Conservation (phyloP, 495 filamentous ascomycete genomes). For the Tetracladium marchalianum region DNA sequence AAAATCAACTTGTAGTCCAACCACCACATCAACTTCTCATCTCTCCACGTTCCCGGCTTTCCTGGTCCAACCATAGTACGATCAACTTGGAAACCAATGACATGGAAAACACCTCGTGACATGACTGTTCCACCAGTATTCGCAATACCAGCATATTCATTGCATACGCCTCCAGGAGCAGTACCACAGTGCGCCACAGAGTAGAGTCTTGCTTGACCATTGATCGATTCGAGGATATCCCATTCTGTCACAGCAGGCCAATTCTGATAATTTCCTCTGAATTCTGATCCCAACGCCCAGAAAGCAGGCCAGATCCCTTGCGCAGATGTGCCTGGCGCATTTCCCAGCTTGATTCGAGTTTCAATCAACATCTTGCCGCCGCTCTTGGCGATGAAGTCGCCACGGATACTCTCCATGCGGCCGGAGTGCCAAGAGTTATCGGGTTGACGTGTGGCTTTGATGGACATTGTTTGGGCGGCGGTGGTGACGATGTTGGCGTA, state of each 20-base stretch:
- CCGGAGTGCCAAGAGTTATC: conserved; percentile 19
- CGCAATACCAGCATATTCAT: conserved; percentile 17
- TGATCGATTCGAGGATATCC: conserved; percentile 19
- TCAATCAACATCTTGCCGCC: conserved; percentile 19
- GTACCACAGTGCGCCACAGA: conserved; percentile 16
- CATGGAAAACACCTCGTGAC: conserved; percentile 15
- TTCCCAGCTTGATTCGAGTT: conserved; percentile 17
- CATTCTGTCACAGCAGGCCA: conserved; percentile 21
- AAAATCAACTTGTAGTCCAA: conserved; percentile 18
- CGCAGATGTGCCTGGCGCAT: conserved; percentile 9
- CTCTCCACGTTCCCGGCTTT: neutral
- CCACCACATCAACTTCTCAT: conserved; percentile 20
- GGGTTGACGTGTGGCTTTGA: conserved; percentile 10
- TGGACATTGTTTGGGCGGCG: conserved; percentile 8
- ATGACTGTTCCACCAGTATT: conserved; percentile 6
- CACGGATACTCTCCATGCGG: conserved; percentile 17
- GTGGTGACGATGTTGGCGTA: conserved; percentile 19
- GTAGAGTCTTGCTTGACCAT: conserved; percentile 12
- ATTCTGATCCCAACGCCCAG: conserved; percentile 20
- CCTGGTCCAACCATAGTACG: conserved; percentile 2
- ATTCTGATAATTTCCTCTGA: conserved; percentile 9
- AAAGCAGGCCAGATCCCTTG: conserved; percentile 26
- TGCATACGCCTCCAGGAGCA: conserved; percentile 10
- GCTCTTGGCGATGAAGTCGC: conserved; percentile 10
- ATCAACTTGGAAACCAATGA: conserved; percentile 17